These are phyloP conservation scores for Vitis hybrid DNA, from an alignment of 177 flowering plant genomes.

Conservation along the genomic window DNA sequence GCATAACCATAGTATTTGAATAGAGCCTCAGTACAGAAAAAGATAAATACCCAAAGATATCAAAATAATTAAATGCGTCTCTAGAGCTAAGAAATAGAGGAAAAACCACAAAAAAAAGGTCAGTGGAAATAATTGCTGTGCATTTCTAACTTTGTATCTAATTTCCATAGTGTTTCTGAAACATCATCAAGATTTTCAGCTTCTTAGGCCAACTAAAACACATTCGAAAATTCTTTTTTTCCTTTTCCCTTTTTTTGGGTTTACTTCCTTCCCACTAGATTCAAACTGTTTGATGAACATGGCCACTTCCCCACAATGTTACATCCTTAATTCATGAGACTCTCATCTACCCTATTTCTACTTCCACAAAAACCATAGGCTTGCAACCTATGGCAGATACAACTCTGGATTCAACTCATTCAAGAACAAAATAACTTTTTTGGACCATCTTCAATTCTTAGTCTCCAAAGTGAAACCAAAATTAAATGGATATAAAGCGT, in stretches of 20 bases:
- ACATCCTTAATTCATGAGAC: no score
- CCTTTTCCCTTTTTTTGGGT: no score
- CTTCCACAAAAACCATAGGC: no score
- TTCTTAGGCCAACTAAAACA: no score
- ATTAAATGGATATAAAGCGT: background rate
- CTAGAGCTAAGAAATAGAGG: background rate
- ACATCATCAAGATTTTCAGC: no score
- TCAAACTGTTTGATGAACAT: no score
- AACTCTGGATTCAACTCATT: background rate
- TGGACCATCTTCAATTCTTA: background rate
- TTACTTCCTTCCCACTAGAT: no score
- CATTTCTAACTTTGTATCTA: background rate
- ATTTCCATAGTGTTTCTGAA: no score
- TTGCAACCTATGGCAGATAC: no score
- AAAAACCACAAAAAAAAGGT: background rate
- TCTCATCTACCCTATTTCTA: no score
- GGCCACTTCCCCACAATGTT: no score
- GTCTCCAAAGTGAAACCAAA: background rate
- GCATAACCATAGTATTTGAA: slow-evolving; percentile 18
- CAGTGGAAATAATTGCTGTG: background rate
- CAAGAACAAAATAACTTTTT: background rate
- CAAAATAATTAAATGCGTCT: background rate
- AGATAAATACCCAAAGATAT: background rate
- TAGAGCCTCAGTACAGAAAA: slow-evolving; percentile 4
- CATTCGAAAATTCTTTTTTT: no score